Base-by-base conservation (phyloP, 257 asterid genomes). In the Coffea canephora region DNA sequence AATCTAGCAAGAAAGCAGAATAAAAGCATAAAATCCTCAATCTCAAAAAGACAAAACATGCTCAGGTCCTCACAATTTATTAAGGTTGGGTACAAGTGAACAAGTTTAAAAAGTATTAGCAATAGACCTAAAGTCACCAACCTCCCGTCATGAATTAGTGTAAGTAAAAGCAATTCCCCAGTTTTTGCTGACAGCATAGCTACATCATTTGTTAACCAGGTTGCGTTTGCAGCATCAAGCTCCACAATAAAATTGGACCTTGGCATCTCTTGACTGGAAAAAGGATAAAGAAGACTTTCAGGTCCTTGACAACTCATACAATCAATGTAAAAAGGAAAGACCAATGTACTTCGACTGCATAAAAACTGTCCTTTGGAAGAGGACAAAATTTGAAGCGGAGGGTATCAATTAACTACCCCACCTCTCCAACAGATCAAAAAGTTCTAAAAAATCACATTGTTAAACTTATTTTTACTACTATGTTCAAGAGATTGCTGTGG, bases 121-220 rank as follows among this genome's bases (percentile, higher is more conserved):
- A n/a, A 61, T 10, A 54, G 72, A 46, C 71, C 15, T 34, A 77
- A 83, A 78, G 82, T 57, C 76, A 65, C 89, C 54, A 70, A 95
- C 99, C 99, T 92, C 88, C 99, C 97, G 85, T 95, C 99, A 87
- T 91, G 91, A 78, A 93, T 82, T 80, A 95, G 96, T 71, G 92
- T 93, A 76, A 95, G 93, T 77, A 94, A 84, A 84, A 93, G 99
- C 85, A 95, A 89, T 81, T 95, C 99, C 86, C 99, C 98, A 19
- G 94, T 88, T 86, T 93, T 95, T 78, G 99, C 84, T 43, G 99
- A 95, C 84, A 95, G 88, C 89, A 95, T 87, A 41, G 92, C 99
- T 78, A 95, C 99, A 86, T 95, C 97, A 91, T 88, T 91, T 73
- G 97, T 81, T 82, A 95, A 85, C 99, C 99, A 95, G 10, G 97